These are phyloP conservation scores for Amanita pseudoporphyria DNA, from an alignment of 768 basidiomycete genomes.

Conservation along the genomic window DNA sequence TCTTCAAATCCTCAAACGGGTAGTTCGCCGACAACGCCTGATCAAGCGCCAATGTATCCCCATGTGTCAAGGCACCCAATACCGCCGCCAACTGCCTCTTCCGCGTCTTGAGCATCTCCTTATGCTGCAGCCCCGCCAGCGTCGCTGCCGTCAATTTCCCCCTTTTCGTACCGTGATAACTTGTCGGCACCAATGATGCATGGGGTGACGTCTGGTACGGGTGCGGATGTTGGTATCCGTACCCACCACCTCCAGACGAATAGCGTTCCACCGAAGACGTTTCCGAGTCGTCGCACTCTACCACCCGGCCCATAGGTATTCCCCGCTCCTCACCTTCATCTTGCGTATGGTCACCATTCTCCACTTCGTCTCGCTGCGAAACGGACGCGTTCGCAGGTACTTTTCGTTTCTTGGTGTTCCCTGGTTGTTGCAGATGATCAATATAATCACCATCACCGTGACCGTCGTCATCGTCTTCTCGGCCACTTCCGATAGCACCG, in stretches of 20 bases:
- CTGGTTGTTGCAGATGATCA: slow-evolving; percentile 66
- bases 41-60: slow-evolving; percentile 67
- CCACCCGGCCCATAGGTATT: slow-evolving; percentile 15
- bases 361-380: slow-evolving; percentile 36
- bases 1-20: slow-evolving; percentile 14
- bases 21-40: slow-evolving; percentile 58
- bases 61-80: slow-evolving; percentile 55
- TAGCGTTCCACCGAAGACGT: slow-evolving; percentile 4
- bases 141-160: slow-evolving; percentile 52
- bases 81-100: slow-evolving; percentile 66
- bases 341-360: slow-evolving; percentile 18
- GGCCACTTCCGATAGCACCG: slow-evolving; percentile 12
- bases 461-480: slow-evolving; percentile 37
- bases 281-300: slow-evolving; percentile 15
- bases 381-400: slow-evolving; percentile 62
- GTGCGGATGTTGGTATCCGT: slow-evolving; percentile 3
- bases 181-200: slow-evolving; percentile 10
- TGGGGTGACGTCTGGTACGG: slow-evolving; percentile 1
- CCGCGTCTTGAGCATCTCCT: slow-evolving; percentile 59
- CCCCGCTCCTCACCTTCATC: slow-evolving; percentile 20
- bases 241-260: not conserved
- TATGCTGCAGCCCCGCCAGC: slow-evolving; percentile 63
- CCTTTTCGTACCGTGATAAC: slow-evolving; percentile 15
- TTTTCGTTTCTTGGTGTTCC: slow-evolving; percentile 84
- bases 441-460: slow-evolving; percentile 51